Evolutionary conservation across 805 yeast genomes (phyloP), one percentile per base, ranked within the genome.

Genomic region (Huiozyma sinensis): DNA sequence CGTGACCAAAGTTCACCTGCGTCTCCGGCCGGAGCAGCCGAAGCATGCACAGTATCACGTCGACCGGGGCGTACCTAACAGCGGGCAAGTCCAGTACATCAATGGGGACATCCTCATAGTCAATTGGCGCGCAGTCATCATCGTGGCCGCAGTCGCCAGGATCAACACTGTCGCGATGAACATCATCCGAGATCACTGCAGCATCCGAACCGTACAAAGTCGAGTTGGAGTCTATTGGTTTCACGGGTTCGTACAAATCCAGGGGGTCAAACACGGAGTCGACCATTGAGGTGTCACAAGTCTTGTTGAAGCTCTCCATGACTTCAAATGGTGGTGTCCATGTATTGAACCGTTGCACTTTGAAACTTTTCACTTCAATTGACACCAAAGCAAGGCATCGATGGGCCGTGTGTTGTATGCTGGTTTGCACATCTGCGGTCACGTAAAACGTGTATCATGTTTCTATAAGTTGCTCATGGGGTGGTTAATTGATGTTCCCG

Each of bases 71-170:
- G 13, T 60, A 55, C 8, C 51, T 53, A 6, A 63, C 61, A 4
- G 60, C 52, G 0, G 92, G 90, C 2, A 83, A 60, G 53, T 83
- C 90, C 5, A 80, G 64, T 0, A 72, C 54, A 45, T 78, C 81
- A 1, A 80, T 50, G 0, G 72, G 71, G 1, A 48, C 54, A 28
- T 52, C 61, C 17, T 53, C 50, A 11, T 11, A 31, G 33, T 53
- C 56, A 13, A 57, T 57, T 3, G 39, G 40, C 10, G 33, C 40
- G 6, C 48, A 38, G 10, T 33, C 28, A n/a, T 37, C 46, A 9
- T 38, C 42, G 7, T 27, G 30, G 6, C 39, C 36, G 6, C 36
- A 9, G n/a, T 39, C 32, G 8, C n/a, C n/a, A 32, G n/a, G 3
- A 10, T 32, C 34, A 2, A 32, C 34, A 32, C n/a, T 5, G 34